Evolutionary conservation across 805 yeast genomes (phyloP).

Genomic region (Yarrowia keelungensis): DNA sequence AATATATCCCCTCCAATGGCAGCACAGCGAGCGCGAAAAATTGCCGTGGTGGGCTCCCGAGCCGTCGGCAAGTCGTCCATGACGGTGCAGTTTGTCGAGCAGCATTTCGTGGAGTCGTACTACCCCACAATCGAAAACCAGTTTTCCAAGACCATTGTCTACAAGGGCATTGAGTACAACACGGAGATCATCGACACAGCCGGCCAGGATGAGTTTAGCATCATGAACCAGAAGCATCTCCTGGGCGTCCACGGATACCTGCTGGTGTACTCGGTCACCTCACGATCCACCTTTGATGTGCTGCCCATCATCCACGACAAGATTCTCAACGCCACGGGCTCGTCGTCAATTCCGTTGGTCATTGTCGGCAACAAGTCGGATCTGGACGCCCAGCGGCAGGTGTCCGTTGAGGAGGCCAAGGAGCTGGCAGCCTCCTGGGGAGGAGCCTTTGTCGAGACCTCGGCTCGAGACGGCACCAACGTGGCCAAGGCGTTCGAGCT

Average conservation of each 20-base stretch:
- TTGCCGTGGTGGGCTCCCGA: constrained; percentile 86
- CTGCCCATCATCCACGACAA: constrained; percentile 80
- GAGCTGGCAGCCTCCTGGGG: constrained; percentile 68
- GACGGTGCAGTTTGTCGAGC: constrained; percentile 84
- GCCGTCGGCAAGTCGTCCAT: constrained; percentile 89
- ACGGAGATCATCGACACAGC: constrained; percentile 91
- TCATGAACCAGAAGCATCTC: constrained; percentile 77
- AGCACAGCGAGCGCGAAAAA: constrained; percentile 59
- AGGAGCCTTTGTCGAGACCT: constrained; percentile 81
- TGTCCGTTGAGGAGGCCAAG: constrained; percentile 62
- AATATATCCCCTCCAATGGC: constrained; percentile 30
- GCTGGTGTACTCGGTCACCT: constrained; percentile 80
- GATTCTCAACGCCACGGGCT: constrained; percentile 68
- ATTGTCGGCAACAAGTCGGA: constrained; percentile 81
- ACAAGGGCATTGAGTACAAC: constrained; percentile 76
- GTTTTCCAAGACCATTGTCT: constrained; percentile 70
- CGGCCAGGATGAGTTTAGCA: constrained; percentile 88
- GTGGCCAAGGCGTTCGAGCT: constrained; percentile 67
- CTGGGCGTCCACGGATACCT: constrained; percentile 86
- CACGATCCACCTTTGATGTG: constrained; percentile 77
- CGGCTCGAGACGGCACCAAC: constrained; percentile 80
- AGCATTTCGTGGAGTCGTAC: constrained; percentile 85
- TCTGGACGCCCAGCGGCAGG: constrained; percentile 67
- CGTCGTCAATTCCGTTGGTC: constrained; percentile 75
- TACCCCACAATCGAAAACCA: constrained; percentile 92